Conservation (phyloP, 441 rosid species). For the Mallotus repandus region DNA sequence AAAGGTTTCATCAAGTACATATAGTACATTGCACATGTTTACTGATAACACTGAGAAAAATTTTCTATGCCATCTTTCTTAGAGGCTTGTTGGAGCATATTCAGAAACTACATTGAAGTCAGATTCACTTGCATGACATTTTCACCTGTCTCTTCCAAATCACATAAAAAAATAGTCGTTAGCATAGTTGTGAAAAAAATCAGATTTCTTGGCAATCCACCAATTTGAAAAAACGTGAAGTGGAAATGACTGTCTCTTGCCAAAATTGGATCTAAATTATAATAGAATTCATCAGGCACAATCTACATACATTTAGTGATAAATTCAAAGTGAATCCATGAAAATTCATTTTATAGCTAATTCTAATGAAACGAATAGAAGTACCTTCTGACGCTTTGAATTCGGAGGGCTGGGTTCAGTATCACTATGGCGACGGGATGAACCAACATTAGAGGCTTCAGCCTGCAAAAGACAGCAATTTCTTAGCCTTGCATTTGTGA, state of each 20-base stretch:
- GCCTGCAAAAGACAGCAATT: conserved; percentile 37
- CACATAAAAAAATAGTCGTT: neutral
- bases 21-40: too few relatives aligned
- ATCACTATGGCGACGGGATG: conserved; percentile 39
- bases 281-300: neutral
- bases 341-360: neutral
- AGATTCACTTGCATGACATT: too few relatives aligned
- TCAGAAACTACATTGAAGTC: too few relatives aligned
- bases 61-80: neutral
- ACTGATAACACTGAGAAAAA: neutral
- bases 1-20: neutral
- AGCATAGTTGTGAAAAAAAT: neutral
- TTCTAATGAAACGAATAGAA: neutral
- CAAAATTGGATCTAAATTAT: neutral
- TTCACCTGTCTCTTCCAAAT: neutral
- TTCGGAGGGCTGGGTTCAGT: conserved; percentile 36
- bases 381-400: conserved; percentile 69
- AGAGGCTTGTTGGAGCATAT: neutral
- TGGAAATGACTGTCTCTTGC: neutral
- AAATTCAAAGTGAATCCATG: neutral
- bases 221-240: neutral
- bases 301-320: neutral
- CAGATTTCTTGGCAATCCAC: neutral
- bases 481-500: neutral
- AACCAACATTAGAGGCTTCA: conserved; percentile 38